Evolutionary conservation across 169 alveolate species (phyloP), one percentile per base, ranked within the genome.

Genomic region (Cryptosporidium ryanae): DNA sequence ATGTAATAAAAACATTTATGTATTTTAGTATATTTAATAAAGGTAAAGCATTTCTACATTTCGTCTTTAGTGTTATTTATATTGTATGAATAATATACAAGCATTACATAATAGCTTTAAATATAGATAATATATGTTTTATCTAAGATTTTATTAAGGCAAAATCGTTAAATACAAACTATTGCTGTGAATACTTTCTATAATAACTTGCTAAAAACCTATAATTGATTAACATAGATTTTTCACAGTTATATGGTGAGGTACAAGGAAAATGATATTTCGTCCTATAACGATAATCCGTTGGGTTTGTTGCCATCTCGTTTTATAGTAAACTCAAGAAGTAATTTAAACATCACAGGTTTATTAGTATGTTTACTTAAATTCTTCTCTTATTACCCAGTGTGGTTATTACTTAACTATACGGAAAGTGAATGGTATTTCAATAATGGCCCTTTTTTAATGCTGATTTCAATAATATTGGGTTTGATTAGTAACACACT

Each of bases 291-390:
- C n/a, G 71, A 76, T 15, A 76, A 76, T 43, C 87, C 87, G 13
- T 43, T 76, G 71, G 87, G 87, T 21, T 76, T 76, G 34, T 43
- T 76, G n/a, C 87, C 87, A 43, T 76, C 87, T 76, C 87, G 87
- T 59, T 76, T 76, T 59, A 59, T 76, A 38, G 76, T 55, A 29
- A 55, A 76, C 38, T 59, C 76, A 38, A 76, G 31, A 65, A 76
- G 29, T 59, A 15, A 43, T 44, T 46, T 49, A 55, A 76, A 76
- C 59, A 29, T 55, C 21, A 76, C 87, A 31, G 87, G 87, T 76
- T 34, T 76, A 38, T 55, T 61, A 32, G 87, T 76, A 46, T 76
- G 87, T 57, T 34, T 76, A 32, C 76, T 55, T 43, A 54, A 63
- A 25, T 29, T 76, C 23, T 76, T 55, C 18, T 67, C 71, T 34